Percentiles rank a stretch among this genome's conserved stretches.
Evolutionary conservation across 192 early-diverging fungal genomes (phyloP).

Genomic region (Pilaira anomala): DNA sequence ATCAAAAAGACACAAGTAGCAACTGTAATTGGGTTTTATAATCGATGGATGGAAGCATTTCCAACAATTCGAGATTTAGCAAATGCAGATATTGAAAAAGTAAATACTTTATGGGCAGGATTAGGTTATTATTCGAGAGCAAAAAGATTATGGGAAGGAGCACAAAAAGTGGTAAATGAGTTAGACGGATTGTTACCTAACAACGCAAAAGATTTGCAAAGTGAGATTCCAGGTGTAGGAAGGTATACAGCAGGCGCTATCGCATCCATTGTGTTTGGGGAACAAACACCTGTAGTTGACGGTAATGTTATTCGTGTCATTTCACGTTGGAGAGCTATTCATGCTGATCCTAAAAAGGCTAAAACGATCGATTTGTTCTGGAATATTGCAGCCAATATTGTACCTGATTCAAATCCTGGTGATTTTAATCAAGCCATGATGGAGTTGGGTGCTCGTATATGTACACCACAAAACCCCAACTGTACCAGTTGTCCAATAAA

Average conservation of each 20-base stretch:
- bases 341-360: constrained; percentile 61
- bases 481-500: constrained; percentile 63
- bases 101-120: constrained; percentile 68
- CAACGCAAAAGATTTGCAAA: constrained; percentile 50
- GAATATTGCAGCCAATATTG: constrained; percentile 53
- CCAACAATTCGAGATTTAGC: constrained; percentile 71
- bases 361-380: constrained; percentile 57
- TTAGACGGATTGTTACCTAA: constrained; percentile 57
- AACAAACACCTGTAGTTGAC: constrained; percentile 64
- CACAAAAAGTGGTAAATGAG: constrained; percentile 52
- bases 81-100: constrained; percentile 54
- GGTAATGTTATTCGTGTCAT: constrained; percentile 77
- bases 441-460: constrained; percentile 75
- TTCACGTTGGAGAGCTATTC: constrained; percentile 58
- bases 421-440: constrained; percentile 80
- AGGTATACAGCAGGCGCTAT: constrained; percentile 74
- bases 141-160: constrained; percentile 61
- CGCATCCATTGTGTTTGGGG: constrained; percentile 64
- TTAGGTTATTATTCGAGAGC: constrained; percentile 80
- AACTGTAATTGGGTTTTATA: constrained; percentile 67
- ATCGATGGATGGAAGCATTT: constrained; percentile 66
- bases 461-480: constrained; percentile 62
- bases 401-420: constrained; percentile 58
- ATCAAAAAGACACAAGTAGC: constrained; percentile 61
- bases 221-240: constrained; percentile 64